These are phyloP conservation scores for Helicocarpus griseus DNA, from an alignment of 2,329 filamentous ascomycete genomes.

Conservation along the genomic window DNA sequence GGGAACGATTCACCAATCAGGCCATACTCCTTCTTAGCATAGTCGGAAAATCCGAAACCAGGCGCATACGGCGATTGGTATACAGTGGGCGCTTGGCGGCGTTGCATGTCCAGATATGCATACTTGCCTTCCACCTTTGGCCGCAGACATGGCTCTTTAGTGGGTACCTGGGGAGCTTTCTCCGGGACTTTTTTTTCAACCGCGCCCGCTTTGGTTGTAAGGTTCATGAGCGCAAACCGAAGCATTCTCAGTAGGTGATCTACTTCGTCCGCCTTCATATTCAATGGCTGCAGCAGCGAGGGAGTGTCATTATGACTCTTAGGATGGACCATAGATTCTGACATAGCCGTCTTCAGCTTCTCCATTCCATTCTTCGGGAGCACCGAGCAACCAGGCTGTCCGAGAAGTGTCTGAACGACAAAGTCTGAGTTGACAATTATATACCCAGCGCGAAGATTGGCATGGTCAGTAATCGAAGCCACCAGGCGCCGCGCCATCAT, in stretches of 20 bases:
- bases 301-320: constrained; percentile 30
- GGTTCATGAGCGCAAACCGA: constrained; percentile 33
- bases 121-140: constrained; percentile 24
- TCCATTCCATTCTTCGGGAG: constrained; percentile 33
- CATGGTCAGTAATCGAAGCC: constrained; percentile 36
- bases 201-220: constrained; percentile 29
- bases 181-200: constrained; percentile 28
- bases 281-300: constrained; percentile 27
- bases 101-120: constrained; percentile 31
- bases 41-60: constrained; percentile 33
- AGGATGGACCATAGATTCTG: constrained; percentile 33
- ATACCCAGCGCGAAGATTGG: constrained; percentile 35
- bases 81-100: constrained; percentile 27
- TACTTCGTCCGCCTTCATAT: constrained; percentile 36
- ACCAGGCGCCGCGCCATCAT: constrained; percentile 28
- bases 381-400: constrained; percentile 31
- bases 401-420: constrained; percentile 34
- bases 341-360: constrained; percentile 35
- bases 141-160: constrained; percentile 19
- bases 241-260: constrained; percentile 34
- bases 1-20: constrained; percentile 25
- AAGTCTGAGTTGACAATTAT: constrained; percentile 35
- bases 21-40: constrained; percentile 30
- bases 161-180: constrained; percentile 22
- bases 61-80: constrained; percentile 37